These are phyloP conservation scores for Rhodamnia argentea DNA, from an alignment of 345 rosid species.

Conservation along the genomic window DNA sequence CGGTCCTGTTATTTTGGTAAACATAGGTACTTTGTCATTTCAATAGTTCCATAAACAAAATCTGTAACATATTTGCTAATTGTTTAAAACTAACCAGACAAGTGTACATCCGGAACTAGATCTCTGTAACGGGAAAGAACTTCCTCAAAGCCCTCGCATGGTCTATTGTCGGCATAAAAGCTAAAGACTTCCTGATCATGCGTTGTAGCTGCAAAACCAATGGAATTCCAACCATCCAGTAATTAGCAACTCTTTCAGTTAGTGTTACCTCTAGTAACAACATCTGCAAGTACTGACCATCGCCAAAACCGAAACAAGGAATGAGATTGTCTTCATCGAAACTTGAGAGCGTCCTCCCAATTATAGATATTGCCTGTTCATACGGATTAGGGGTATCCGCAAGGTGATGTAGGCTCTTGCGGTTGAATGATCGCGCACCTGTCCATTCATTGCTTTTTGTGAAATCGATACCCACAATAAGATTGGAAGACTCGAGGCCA, in stretches of 20 bases:
- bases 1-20: slow-evolving; percentile 23
- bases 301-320: slow-evolving; percentile 51
- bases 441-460: slow-evolving; percentile 80
- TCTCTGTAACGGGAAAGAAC: slow-evolving; percentile 37
- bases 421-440: slow-evolving; percentile 36
- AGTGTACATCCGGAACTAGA: slow-evolving; percentile 27
- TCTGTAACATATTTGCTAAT: not conserved
- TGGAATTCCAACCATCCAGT: not conserved
- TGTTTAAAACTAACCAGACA: slow-evolving; percentile 19
- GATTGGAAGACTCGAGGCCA: slow-evolving; percentile 73
- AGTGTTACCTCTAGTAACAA: not conserved
- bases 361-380: slow-evolving; percentile 43
- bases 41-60: not conserved
- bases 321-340: slow-evolving; percentile 45
- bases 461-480: slow-evolving; percentile 62
- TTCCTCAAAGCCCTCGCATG: slow-evolving; percentile 38
- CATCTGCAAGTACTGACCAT: slow-evolving; percentile 16
- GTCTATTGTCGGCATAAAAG: slow-evolving; percentile 29
- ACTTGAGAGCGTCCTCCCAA: slow-evolving; percentile 38
- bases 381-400: slow-evolving; percentile 31
- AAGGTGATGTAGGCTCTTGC: slow-evolving; percentile 27
- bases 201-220: slow-evolving; percentile 29
- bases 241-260: not conserved
- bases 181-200: slow-evolving; percentile 42
- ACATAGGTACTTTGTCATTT: not conserved